These are phyloP conservation scores for Serendipita sp. DNA, from an alignment of 768 basidiomycete genomes.

Conservation along the genomic window DNA sequence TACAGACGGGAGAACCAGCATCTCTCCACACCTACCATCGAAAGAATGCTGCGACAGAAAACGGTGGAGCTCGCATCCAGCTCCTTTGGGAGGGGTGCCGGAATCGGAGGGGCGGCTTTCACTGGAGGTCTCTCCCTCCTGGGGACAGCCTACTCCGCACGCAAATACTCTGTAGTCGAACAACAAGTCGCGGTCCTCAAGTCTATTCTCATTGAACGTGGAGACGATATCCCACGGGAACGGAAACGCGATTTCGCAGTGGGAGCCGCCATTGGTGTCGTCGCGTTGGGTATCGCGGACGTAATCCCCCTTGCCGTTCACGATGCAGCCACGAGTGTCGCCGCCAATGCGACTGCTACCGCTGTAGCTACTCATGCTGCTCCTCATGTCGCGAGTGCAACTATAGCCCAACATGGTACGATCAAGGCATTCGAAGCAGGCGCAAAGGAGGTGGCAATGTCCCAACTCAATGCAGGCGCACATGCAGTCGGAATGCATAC, in stretches of 20 bases:
- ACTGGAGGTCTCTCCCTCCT: too few relatives aligned
- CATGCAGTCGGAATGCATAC: too few relatives aligned
- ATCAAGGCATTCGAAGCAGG: too few relatives aligned
- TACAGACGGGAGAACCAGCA: background rate
- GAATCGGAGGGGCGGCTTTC: too few relatives aligned
- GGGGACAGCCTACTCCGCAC: constrained; percentile 17
- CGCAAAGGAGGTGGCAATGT: too few relatives aligned
- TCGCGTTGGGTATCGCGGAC: background rate
- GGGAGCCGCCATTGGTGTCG: background rate
- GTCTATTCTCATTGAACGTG: background rate
- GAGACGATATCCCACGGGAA: background rate
- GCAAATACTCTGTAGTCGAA: constrained; percentile 35
- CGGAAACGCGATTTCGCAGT: background rate
- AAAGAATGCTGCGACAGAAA: background rate
- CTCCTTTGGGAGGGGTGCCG: background rate
- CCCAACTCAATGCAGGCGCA: too few relatives aligned
- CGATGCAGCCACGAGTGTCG: background rate
- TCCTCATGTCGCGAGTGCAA: background rate
- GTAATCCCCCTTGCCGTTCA: background rate
- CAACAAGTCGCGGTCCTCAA: constrained; percentile 15
- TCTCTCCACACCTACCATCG: background rate
- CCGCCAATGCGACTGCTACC: background rate
- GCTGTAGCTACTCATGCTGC: background rate
- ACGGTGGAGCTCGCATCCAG: background rate
- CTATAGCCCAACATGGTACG: too few relatives aligned